Conservation (phyloP, 306 rosid species). For the Rosa multiflora region DNA sequence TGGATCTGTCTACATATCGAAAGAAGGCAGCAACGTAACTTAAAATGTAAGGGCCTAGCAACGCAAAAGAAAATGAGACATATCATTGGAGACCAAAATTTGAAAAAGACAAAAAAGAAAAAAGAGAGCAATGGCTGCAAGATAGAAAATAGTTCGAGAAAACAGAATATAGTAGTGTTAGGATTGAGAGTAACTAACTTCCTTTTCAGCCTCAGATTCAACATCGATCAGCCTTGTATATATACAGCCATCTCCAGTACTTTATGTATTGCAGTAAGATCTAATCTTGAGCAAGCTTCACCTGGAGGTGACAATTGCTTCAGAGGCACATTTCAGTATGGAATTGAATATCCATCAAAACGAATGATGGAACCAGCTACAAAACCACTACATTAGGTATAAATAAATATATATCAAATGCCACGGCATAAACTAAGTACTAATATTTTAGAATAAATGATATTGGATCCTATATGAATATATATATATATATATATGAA, state of each 20-base stretch:
- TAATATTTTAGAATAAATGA: too few relatives aligned
- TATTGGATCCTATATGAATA: too few relatives aligned
- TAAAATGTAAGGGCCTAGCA: not conserved
- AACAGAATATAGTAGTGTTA: not conserved
- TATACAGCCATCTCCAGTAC: conserved; percentile 48
- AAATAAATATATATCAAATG: too few relatives aligned
- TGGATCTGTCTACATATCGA: conserved; percentile 94
- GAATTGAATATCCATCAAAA: conserved; percentile 60
- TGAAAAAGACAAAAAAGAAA: not conserved
- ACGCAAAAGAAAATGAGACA: not conserved
- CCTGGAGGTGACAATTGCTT: too few relatives aligned
- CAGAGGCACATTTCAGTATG: conserved; percentile 44
- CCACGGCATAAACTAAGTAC: too few relatives aligned
- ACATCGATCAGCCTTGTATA: conserved; percentile 79
- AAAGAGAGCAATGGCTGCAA: not conserved
- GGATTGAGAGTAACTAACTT: conserved; percentile 45
- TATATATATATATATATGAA: not conserved
- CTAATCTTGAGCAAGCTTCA: too few relatives aligned
- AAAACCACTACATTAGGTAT: conserved; percentile 29
- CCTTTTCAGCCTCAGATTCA: conserved; percentile 81
- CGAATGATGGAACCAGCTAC: conserved; percentile 63
- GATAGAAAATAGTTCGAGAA: not conserved
- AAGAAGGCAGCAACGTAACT: conserved; percentile 63
- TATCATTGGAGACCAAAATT: not conserved
- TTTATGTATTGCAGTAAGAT: too few relatives aligned